Base-by-base conservation (phyloP, 257 asterid genomes). In the Plantago major region DNA sequence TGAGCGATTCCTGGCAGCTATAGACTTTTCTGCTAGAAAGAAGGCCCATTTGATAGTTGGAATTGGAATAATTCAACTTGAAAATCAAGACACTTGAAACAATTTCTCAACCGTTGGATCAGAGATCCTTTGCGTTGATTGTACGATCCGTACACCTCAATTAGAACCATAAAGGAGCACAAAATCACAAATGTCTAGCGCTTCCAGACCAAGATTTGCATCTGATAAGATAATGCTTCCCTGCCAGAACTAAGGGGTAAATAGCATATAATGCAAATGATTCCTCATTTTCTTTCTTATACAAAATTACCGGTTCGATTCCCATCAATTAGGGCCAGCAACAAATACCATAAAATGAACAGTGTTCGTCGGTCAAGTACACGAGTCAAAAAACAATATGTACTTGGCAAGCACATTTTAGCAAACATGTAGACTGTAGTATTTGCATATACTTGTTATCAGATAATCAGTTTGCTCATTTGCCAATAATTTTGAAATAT, bases 1-100 rank as follows among this genome's bases (percentile, higher is more conserved):
- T 64, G 78, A 52, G 46, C 9, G 40, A 49, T 60, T 74, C 78
- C 12, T 22, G 44, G 45, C 55, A 48, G 52, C 72, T 48, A 66
- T 22, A 66, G 48, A 67, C 30, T 58, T 65, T 64, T 47, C 44
- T 60, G 55, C 17, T 60, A 64, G 66, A 72, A 66, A 66, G 60
- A 28, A 46, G 10, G 40, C 51, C 64, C 60, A 76, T 62, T 30
- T 52, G 42, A 57, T 48, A 17, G 28, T n/a, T n/a, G n/a, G n/a
- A n/a, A n/a, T 5, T 52, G 43, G 69, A 44, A 61, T 61, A 53
- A 5, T 46, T n/a, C 47, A 69, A 54, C 42, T 68, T 33, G n/a
- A 28, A n/a, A n/a, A n/a, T n/a, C n/a, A n/a, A n/a, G n/a, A 58
- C 19, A 19, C 19, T 11, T 19, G 12, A 42, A 60, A 40, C 17